Evolutionary conservation across 225 moss, liverwort and hornwort genomes (phyloP), one percentile per base, ranked within the genome.

Genomic region (Pleurozium schreberi): DNA sequence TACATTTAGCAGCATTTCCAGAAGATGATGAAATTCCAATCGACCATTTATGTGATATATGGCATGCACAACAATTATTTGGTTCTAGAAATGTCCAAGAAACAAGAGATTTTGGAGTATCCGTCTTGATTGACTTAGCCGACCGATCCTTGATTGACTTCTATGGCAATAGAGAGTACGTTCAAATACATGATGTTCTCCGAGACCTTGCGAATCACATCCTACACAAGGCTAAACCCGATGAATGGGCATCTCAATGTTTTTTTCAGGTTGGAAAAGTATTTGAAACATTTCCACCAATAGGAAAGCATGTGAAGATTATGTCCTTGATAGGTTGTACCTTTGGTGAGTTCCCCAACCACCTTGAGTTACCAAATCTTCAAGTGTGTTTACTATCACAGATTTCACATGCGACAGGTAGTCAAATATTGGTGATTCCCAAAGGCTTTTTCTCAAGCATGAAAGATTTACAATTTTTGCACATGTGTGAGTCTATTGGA

Each of bases 141-240:
- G 8, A 43, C 1, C 30, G 43, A 14, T 81, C 50, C 3, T 43
- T 88, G 43, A 55, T 75, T 7, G 47, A 81, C 1, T 38, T 70
- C 25, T n/a, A n/a, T 40, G 1, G 2, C 0, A 2, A n/a, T 21
- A n/a, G 30, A 40, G 1, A 18, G 1, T 14, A 3, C 21, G 20
- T 68, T 67, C 34, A 14, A 14, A 84, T 67, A 9, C 53, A 67
- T 2, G 14, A 84, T 38, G 38, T 36, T 19, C 34, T 67, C 19
- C 8, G 52, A 52, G 52, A 76, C 22, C 52, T 76, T 34, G 76
- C 76, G 0, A 76, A 52, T 52, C 4, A 10, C 21, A 84, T 84
- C 3, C 2, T 84, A 0, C 13, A 0, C 3, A 53, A 68, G 4
- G 55, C 68, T 5, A 55, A 53, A 55, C 3, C 30, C 0, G 0